Evolutionary conservation across 495 filamentous ascomycete genomes (phyloP), one percentile per base, ranked within the genome.

Genomic region (Chaetomium cochliodes): DNA sequence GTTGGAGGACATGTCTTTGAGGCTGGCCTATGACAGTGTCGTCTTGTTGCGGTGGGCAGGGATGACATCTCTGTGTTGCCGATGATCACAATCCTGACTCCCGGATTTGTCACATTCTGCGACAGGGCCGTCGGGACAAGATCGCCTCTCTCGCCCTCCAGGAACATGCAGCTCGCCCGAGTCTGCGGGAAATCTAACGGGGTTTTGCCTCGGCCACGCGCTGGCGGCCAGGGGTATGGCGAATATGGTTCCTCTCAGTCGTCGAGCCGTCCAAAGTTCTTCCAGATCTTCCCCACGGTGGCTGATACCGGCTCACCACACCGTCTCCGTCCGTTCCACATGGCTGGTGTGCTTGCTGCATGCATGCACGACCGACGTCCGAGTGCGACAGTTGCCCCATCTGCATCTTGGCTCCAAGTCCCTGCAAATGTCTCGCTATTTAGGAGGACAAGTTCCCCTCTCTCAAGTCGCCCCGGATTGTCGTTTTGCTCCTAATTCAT

Each of bases 21-120:
- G 1, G 60, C 26, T 37, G 23, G 60, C 60, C 60, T 55, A 55
- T 55, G 39, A 63, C 50, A 16, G 49, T 12, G 18, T 30, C 20
- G n/a, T 46, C 33, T 54, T 16, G 18, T 6, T 37, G 15, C 23
- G 1, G 2, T 11, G 39, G 6, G 51, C 60, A 63, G 25, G 60
- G 60, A 63, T 63, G 26, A 7, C 12, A 22, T n/a, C 25, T 37
- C 9, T 46, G 39, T n/a, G 25, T 25, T 5, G 49, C 60, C 60
- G 60, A 49, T 47, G 60, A 63, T 63, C 60, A 25, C 52, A 63
- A 63, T 63, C 51, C 60, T 44, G 51, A 22, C 30, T 28, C 51
- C 26, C 11, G 41, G 58, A 63, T 55, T 55, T 56, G 60, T 55
- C 52, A 39, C 60, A 56, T 12, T 42, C 52, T 63, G 60, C 60